Evolutionary conservation across 345 rosid genomes (phyloP).

Genomic region (Bruguiera sexangula): DNA sequence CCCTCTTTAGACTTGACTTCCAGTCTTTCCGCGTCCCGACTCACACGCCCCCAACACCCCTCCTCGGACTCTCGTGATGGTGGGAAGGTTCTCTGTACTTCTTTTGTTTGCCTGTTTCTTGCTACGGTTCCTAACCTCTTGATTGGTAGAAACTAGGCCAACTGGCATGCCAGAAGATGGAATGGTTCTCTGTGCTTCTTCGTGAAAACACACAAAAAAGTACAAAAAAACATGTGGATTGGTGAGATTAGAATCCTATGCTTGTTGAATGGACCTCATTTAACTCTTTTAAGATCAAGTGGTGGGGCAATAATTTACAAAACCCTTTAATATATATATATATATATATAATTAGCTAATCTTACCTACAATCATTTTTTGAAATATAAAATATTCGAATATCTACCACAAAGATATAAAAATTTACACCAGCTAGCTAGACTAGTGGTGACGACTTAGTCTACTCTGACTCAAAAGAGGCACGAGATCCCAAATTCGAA

Average conservation of each 20-base stretch:
- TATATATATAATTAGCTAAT: neutral
- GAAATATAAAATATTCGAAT: neutral
- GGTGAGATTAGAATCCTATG: constrained; percentile 53
- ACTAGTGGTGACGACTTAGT: too few species aligned
- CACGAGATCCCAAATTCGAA: too few species aligned
- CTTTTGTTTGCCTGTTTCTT: constrained; percentile 4
- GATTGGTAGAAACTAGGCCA: too few species aligned
- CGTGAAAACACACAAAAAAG: constrained; percentile 11
- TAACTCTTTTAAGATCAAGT: constrained; percentile 11
- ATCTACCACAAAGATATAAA: neutral
- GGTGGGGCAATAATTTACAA: constrained; percentile 28
- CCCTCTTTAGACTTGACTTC: constrained; percentile 2
- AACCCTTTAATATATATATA: constrained; percentile 2
- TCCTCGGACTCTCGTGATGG: constrained; percentile 27
- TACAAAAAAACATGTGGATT: constrained; percentile 31
- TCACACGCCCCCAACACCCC: constrained; percentile 21
- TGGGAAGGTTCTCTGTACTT: constrained; percentile 31
- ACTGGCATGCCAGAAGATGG: too few species aligned
- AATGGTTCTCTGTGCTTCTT: constrained; percentile 24
- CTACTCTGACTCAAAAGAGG: too few species aligned
- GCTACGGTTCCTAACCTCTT: too few species aligned
- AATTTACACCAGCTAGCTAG: too few species aligned
- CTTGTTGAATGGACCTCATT: constrained; percentile 33
- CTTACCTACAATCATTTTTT: neutral
- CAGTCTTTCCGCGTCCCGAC: constrained; percentile 10